phyloP scores from a whole-genome alignment of 2,329 filamentous ascomycete species.

The Fusarium sp. region DNA sequence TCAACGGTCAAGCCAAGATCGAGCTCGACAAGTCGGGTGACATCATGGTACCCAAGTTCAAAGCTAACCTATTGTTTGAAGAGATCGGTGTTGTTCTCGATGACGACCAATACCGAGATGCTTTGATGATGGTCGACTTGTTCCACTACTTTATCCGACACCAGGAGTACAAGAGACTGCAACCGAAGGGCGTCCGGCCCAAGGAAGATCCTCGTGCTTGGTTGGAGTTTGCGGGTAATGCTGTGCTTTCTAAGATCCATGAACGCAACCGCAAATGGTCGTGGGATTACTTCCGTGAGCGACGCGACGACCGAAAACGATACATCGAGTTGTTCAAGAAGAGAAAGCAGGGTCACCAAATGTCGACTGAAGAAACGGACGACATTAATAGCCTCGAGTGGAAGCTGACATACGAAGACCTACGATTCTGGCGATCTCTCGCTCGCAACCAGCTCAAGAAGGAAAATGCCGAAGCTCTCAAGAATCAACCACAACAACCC shows the following conservation, averaged over 20 bases:
- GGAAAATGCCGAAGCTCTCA: slow-evolving; percentile 91
- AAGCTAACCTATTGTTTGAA: slow-evolving; percentile 91
- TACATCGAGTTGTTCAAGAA: slow-evolving; percentile 99
- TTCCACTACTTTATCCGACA: slow-evolving; percentile 99
- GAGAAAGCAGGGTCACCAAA: slow-evolving; percentile 78
- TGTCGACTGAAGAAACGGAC: slow-evolving; percentile 75
- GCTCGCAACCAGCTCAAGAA: slow-evolving; percentile 95
- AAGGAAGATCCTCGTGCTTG: slow-evolving; percentile 94
- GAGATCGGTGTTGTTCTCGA: slow-evolving; percentile 98
- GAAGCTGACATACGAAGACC: slow-evolving; percentile 92
- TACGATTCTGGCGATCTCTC: slow-evolving; percentile 96
- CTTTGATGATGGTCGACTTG: slow-evolving; percentile 95
- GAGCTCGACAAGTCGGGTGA: slow-evolving; percentile 95
- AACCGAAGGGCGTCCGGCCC: slow-evolving; percentile 82
- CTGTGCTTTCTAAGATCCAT: slow-evolving; percentile 92
- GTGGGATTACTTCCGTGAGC: slow-evolving; percentile 94
- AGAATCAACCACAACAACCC: slow-evolving; percentile 64
- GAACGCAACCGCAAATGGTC: slow-evolving; percentile 93
- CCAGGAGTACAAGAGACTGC: slow-evolving; percentile 93
- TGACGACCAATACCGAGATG: slow-evolving; percentile 96
- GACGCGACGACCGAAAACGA: slow-evolving; percentile 85
- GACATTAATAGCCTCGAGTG: slow-evolving; percentile 82
- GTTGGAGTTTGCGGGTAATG: slow-evolving; percentile 90
- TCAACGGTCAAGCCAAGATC: slow-evolving; percentile 93
- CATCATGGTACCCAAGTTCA: slow-evolving; percentile 82